phyloP scores from a whole-genome alignment of 169 alveolate genomes.

The Plasmodium relictum region DNA sequence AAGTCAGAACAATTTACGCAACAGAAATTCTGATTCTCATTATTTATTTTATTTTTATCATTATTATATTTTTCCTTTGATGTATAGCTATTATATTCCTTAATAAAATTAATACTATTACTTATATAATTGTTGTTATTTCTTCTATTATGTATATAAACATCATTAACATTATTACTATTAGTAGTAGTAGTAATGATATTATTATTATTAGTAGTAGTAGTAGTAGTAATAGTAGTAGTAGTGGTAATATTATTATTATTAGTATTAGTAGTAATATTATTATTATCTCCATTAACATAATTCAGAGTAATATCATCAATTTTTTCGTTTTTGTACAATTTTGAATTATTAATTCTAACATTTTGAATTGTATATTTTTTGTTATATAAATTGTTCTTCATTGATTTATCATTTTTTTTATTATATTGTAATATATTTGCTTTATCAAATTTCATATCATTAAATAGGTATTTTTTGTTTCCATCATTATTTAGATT shows the following conservation, averaged over 20 bases:
- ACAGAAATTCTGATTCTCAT: neutral
- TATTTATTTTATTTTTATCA: neutral
- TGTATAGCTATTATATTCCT: neutral
- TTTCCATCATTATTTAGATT: neutral
- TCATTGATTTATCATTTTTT: neutral
- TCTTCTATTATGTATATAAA: neutral
- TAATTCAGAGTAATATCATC: neutral
- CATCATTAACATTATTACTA: neutral
- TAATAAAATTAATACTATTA: neutral
- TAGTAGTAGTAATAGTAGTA: too few species aligned
- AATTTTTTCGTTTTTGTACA: neutral
- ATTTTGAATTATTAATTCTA: neutral
- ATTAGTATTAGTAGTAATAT: too few species aligned
- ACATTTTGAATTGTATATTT: neutral
- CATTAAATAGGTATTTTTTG: neutral
- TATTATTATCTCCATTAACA: neutral
- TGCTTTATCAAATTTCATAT: neutral
- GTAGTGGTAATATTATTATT: too few species aligned
- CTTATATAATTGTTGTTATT: neutral
- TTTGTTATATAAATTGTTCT: too few species aligned
- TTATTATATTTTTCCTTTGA: neutral
- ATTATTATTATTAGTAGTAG: neutral
- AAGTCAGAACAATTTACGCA: slow-evolving; percentile 10
- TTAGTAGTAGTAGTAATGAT: neutral
- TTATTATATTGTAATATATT: neutral